Evolutionary conservation across 257 asterid species (phyloP).

Genomic region (Ehretia macrophylla): DNA sequence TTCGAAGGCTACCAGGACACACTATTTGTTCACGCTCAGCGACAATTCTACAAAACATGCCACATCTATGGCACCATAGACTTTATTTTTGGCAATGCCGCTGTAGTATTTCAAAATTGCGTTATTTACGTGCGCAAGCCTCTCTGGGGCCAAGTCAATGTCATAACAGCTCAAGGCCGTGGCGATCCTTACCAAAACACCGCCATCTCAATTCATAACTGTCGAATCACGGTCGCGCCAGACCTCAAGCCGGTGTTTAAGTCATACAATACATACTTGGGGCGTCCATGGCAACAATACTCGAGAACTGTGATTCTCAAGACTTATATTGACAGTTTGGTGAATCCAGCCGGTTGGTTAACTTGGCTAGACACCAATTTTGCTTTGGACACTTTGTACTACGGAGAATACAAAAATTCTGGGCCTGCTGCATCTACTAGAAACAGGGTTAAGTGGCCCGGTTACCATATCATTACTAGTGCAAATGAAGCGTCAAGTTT

Average conservation of each 20-base stretch:
- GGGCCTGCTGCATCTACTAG: constrained; percentile 53
- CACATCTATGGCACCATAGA: constrained; percentile 70
- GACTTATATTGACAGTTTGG: constrained; percentile 40
- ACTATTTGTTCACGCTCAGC: constrained; percentile 68
- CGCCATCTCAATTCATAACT: constrained; percentile 70
- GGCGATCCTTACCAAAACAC: constrained; percentile 91
- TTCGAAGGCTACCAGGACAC: constrained; percentile 94
- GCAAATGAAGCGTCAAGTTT: constrained; percentile 40
- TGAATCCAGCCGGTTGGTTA: constrained; percentile 73
- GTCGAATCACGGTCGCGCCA: constrained; percentile 50
- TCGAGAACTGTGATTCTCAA: constrained; percentile 68
- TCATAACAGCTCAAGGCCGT: constrained; percentile 85
- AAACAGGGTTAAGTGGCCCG: constrained; percentile 66
- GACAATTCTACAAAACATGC: constrained; percentile 73
- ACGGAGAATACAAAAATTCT: constrained; percentile 65
- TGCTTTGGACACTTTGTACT: constrained; percentile 63
- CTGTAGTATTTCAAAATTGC: constrained; percentile 73
- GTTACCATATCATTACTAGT: constrained; percentile 44
- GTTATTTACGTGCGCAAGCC: constrained; percentile 70
- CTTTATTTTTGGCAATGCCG: constrained; percentile 86
- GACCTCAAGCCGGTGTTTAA: constrained; percentile 48
- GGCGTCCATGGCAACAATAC: constrained; percentile 78
- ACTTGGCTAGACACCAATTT: constrained; percentile 55
- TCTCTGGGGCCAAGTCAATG: constrained; percentile 57
- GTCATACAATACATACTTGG: constrained; percentile 46